phyloP scores from a whole-genome alignment of 2,329 filamentous ascomycete genomes.

The Anisogramma anomala region DNA sequence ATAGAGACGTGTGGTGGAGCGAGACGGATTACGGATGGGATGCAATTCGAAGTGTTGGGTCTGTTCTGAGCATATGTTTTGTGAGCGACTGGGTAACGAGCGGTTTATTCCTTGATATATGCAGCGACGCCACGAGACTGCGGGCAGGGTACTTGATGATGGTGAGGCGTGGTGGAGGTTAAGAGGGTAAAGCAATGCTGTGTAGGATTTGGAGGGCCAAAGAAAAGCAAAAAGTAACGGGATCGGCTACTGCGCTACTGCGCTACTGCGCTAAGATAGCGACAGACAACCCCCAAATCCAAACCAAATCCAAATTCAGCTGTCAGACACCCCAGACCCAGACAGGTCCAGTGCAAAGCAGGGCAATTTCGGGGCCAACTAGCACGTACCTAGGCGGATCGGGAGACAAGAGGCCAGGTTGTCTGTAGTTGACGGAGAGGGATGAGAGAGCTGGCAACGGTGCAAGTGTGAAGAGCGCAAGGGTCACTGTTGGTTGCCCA shows the following conservation, averaged over 20 bases:
- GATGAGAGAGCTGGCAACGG: not conserved
- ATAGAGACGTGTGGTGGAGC: constrained; percentile 4
- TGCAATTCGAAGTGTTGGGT: too few species aligned
- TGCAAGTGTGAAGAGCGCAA: not conserved
- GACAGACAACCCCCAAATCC: not conserved
- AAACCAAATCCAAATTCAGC: constrained; percentile 12
- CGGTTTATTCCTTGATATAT: not conserved
- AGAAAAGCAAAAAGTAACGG: not conserved
- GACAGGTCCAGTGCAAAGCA: not conserved
- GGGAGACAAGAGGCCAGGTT: not conserved
- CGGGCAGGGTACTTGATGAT: not conserved
- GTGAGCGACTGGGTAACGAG: not conserved
- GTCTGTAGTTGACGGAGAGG: not conserved
- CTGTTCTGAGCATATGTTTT: not conserved
- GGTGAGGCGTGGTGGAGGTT: too few species aligned
- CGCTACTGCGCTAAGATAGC: constrained; percentile 14
- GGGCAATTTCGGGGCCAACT: too few species aligned
- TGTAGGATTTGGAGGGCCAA: constrained; percentile 6
- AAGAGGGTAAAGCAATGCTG: constrained; percentile 1
- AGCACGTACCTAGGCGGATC: too few species aligned
- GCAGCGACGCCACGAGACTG: not conserved
- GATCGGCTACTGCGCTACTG: too few species aligned
- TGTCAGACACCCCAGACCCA: constrained; percentile 8
- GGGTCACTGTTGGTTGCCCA: not conserved
- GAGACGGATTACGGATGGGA: too few species aligned